phyloP scores from a whole-genome alignment of 331 rosid genomes.

The Prunus yedoensis region DNA sequence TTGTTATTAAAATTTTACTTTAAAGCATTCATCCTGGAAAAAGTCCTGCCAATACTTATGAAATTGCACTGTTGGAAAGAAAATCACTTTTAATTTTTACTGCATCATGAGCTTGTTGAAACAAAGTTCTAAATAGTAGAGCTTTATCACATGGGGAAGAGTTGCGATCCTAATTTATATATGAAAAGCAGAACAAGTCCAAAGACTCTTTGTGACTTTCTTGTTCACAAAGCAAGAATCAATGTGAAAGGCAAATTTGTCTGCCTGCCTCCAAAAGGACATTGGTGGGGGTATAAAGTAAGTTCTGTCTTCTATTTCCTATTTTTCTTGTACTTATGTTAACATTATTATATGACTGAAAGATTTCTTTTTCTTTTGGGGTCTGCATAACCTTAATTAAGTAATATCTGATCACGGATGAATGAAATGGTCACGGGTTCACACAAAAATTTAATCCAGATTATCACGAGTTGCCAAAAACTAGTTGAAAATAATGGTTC shows the following conservation, averaged over 20 bases:
- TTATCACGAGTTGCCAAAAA: constrained; percentile 27
- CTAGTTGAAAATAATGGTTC: background rate
- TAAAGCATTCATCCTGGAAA: background rate
- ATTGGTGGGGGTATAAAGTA: background rate
- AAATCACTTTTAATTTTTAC: background rate
- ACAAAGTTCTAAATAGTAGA: background rate
- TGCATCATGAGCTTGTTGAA: background rate
- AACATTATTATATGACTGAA: background rate
- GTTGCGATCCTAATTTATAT: background rate
- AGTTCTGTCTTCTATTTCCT: background rate
- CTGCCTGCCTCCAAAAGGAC: background rate
- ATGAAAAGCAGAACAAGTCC: background rate
- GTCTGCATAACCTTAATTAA: background rate
- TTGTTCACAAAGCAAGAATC: background rate
- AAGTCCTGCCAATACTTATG: background rate
- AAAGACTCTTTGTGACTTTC: background rate
- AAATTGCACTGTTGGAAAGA: background rate
- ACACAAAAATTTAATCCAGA: background rate
- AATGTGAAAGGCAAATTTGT: background rate
- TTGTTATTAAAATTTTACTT: no score
- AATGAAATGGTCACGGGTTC: constrained; percentile 24
- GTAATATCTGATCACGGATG: constrained; percentile 11
- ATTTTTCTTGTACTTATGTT: no score
- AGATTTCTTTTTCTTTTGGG: background rate
- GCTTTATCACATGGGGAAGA: background rate